A percentile compares a stretch with the other conserved stretches of the same genome.
These are phyloP conservation scores for Aspergillus nanangensis DNA, from an alignment of 495 filamentous ascomycete species.

Conservation along the genomic window DNA sequence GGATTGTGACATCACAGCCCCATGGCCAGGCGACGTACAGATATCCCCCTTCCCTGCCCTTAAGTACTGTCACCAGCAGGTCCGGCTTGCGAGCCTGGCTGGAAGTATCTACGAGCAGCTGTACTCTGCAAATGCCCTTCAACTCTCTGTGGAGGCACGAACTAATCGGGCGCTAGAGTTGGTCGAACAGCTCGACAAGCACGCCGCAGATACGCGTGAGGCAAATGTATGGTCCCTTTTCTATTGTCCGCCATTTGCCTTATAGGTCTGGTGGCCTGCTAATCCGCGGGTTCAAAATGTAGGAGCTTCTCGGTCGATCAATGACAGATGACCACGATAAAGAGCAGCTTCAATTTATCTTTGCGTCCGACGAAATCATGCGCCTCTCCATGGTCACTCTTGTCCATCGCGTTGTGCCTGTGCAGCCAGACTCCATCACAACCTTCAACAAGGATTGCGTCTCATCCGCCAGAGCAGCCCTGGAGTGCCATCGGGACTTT, in stretches of 20 bases:
- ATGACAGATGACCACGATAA: not conserved
- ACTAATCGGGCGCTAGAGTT: not conserved
- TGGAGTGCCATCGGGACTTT: not conserved
- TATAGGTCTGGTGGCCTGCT: not conserved
- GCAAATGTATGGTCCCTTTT: not conserved
- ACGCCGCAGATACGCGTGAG: not conserved
- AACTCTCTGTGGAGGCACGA: not conserved
- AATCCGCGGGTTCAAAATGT: not conserved
- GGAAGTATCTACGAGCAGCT: slow-evolving; percentile 8
- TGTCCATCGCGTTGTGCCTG: not conserved
- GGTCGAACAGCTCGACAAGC: not conserved
- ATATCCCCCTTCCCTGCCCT: not conserved
- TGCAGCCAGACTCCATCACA: not conserved
- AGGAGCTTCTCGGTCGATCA: not conserved
- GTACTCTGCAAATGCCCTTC: slow-evolving; percentile 1
- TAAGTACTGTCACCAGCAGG: not conserved
- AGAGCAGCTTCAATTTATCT: not conserved
- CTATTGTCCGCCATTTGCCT: not conserved
- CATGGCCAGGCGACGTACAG: not conserved
- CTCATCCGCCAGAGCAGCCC: not conserved
- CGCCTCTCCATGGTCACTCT: not conserved
- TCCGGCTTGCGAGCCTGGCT: not conserved
- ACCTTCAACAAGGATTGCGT: not conserved
- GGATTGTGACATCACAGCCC: not conserved
- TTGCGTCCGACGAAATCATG: not conserved